phyloP scores from a whole-genome alignment of 2,329 filamentous ascomycete species.

The Mycocentrospora acerina region DNA sequence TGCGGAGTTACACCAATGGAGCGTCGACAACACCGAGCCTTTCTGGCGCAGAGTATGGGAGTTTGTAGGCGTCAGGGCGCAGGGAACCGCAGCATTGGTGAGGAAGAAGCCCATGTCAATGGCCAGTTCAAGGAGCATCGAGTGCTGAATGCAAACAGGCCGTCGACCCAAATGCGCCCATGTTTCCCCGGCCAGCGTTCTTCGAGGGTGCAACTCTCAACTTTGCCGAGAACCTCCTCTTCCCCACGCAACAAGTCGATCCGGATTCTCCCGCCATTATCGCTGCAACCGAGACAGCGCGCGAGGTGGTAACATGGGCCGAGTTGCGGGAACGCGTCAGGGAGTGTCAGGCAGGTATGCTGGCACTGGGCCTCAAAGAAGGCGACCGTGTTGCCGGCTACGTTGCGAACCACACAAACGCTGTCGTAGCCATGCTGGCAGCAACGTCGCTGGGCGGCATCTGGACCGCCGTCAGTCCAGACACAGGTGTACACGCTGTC shows the following conservation, averaged over 20 bases:
- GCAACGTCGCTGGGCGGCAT: conserved; percentile 80
- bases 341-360: conserved; percentile 69
- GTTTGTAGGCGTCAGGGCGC: conserved; percentile 74
- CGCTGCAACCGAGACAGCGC: conserved; percentile 72
- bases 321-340: conserved; percentile 77
- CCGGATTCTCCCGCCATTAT: conserved; percentile 70
- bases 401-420: conserved; percentile 86
- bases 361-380: conserved; percentile 62
- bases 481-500: conserved; percentile 88
- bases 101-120: conserved; percentile 16
- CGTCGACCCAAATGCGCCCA: conserved; percentile 64
- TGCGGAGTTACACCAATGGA: conserved; percentile 80
- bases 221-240: conserved; percentile 93
- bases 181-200: conserved; percentile 88
- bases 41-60: conserved; percentile 91
- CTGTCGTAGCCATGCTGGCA: conserved; percentile 84
- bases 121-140: neutral
- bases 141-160: conserved; percentile 55
- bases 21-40: conserved; percentile 68
- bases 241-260: conserved; percentile 62
- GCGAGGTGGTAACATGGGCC: conserved; percentile 72
- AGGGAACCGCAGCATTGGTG: conserved; percentile 63
- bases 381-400: conserved; percentile 70
- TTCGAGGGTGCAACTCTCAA: conserved; percentile 80
- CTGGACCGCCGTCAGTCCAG: conserved; percentile 91